These are phyloP conservation scores for Cylindrotheca fusiformis DNA, from an alignment of 108 stramenopile species.

Conservation along the genomic window DNA sequence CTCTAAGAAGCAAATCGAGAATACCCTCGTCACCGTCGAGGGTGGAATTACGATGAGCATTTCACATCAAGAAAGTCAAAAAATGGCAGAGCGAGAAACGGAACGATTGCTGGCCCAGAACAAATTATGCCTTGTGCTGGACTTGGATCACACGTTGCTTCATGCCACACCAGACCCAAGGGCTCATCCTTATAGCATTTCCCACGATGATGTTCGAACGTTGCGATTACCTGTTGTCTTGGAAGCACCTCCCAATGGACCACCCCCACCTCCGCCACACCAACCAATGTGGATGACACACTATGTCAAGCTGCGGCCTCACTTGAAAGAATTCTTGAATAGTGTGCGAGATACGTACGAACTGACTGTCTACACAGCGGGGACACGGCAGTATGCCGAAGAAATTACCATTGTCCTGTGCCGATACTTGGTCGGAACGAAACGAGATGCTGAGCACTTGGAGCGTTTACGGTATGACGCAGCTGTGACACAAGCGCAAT, in stretches of 20 bases:
- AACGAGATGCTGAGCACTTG: conserved; percentile 35
- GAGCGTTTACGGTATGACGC: conserved; percentile 39
- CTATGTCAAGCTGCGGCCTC: conserved; percentile 81
- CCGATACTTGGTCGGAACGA: conserved; percentile 61
- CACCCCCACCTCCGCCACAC: neutral
- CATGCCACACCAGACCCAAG: conserved; percentile 83
- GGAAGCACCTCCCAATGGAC: conserved; percentile 27
- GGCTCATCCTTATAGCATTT: conserved; percentile 41
- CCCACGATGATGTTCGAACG: conserved; percentile 62
- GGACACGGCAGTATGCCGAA: conserved; percentile 86
- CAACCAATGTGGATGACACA: conserved; percentile 43
- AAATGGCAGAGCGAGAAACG: conserved; percentile 49
- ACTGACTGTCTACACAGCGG: conserved; percentile 85
- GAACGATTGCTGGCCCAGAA: conserved; percentile 41
- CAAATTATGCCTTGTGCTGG: conserved; percentile 76
- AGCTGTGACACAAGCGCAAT: conserved; percentile 19
- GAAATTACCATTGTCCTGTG: conserved; percentile 76
- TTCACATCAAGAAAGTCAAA: conserved; percentile 57
- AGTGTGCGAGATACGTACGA: conserved; percentile 62
- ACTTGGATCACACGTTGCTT: conserved; percentile 87
- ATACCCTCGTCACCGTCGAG: conserved; percentile 61
- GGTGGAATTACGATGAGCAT: conserved; percentile 75
- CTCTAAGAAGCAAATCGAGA: neutral
- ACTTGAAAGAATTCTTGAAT: conserved; percentile 70
- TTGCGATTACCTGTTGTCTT: conserved; percentile 50